These are phyloP conservation scores for Barnettozyma californica DNA, from an alignment of 805 yeast genomes.

Conservation along the genomic window DNA sequence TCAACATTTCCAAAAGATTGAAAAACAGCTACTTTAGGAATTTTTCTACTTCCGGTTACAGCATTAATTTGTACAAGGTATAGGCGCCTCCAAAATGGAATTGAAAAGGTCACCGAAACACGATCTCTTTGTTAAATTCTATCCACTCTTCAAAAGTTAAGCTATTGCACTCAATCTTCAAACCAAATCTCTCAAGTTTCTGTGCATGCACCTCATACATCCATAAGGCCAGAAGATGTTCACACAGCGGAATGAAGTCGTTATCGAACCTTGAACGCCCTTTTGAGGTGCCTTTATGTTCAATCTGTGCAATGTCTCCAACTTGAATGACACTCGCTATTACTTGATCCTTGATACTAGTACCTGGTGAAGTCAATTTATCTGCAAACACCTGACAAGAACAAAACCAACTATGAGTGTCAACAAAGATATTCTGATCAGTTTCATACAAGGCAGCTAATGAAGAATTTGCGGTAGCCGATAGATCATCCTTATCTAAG, in stretches of 20 bases:
- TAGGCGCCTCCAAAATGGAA: too few relatives aligned
- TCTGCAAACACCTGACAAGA: conserved; percentile 10
- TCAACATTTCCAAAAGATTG: background rate
- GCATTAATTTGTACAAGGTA: too few relatives aligned
- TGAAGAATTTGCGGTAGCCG: background rate
- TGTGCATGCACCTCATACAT: background rate
- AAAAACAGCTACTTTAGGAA: background rate
- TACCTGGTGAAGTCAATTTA: background rate
- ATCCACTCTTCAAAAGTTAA: background rate
- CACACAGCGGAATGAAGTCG: background rate
- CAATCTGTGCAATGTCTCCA: background rate
- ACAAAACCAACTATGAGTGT: conserved; percentile 18
- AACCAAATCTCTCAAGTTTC: background rate
- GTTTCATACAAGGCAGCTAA: conserved; percentile 1
- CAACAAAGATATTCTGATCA: conserved; percentile 5
- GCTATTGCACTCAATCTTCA: background rate
- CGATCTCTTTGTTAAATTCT: background rate
- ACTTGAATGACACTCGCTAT: background rate
- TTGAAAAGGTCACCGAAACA: background rate
- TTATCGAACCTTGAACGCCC: background rate
- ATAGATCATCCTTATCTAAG: background rate
- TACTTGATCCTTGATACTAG: background rate
- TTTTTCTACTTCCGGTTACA: background rate
- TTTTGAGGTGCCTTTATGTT: background rate
- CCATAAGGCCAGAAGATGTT: conserved; percentile 3